Conservation (phyloP, 768 basidiomycete species). For the Pleurotus giganteus region DNA sequence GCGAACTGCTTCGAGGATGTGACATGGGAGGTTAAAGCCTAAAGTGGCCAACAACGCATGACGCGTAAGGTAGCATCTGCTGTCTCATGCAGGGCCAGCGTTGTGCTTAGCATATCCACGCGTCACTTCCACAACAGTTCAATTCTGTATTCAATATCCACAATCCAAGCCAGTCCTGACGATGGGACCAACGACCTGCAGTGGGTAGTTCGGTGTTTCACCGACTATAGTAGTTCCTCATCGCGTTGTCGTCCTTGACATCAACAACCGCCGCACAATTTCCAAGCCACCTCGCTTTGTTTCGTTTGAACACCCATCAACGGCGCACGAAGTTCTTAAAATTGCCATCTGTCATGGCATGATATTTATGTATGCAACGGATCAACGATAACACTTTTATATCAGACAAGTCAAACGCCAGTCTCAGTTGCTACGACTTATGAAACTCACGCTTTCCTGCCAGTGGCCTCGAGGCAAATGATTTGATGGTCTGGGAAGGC, state of each 20-base stretch:
- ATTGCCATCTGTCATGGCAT: conserved; percentile 1
- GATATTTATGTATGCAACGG: not conserved
- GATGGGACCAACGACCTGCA: not conserved
- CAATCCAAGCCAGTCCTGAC: too few species aligned
- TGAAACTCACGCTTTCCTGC: too few species aligned
- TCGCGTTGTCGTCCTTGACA: not conserved
- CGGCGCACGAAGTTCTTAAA: not conserved
- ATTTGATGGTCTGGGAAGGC: too few species aligned
- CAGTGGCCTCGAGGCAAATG: too few species aligned
- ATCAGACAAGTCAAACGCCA: not conserved
- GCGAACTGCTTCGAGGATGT: not conserved
- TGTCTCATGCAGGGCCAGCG: too few species aligned
- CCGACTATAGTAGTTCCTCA: not conserved
- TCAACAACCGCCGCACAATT: conserved; percentile 3
- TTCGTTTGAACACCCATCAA: not conserved
- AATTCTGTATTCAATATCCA: too few species aligned
- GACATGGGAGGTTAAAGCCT: not conserved
- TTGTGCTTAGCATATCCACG: too few species aligned
- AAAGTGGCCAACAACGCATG: not conserved
- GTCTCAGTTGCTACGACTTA: not conserved
- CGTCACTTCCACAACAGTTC: too few species aligned
- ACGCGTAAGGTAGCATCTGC: too few species aligned
- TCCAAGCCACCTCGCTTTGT: not conserved
- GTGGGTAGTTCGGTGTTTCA: not conserved
- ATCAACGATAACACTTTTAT: not conserved